Evolutionary conservation across 768 basidiomycete species (phyloP), one percentile per base, ranked within the genome.

Genomic region (Leccinum pellstonianum): DNA sequence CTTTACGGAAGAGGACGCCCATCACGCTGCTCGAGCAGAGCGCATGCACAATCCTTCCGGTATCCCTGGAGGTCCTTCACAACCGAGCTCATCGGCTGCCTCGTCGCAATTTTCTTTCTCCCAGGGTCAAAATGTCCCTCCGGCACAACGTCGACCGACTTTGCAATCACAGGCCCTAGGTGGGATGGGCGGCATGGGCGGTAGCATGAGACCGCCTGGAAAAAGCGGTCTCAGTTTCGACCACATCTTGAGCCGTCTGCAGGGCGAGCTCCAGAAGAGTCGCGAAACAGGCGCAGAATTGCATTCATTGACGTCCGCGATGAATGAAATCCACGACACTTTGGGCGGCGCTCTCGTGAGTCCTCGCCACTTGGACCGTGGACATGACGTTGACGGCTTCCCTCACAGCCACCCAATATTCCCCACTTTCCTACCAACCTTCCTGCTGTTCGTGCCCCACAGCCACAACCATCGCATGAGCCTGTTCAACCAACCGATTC

Each of bases 231-330:
- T 97, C 23, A 91, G 87, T 8, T 96, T 98, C 70, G 95, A 98
- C 67, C 91, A 95, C 66, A 93, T 98, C 55, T 77, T 98, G 49
- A 90, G 81, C 57, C 85, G 92, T 37, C 78, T 98, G 3, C 95
- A 98, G 71, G 86, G 87, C 63, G 95, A 98, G 71, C 84, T 98
- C n/a, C 89, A 91, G 76, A 97, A 96, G 77, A 94, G 92, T 68
- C 85, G 93, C 17, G 96, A 98, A 70, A 97, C 95, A 0, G 92
- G 93, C 14, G 80, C 87, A 1, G 95, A 98, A 69, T 79, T 99
- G 4, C 85, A 87, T 62, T 83, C 83, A 1, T 76, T 98, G 33
- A 88, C 84, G 15, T 83, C 83, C 12, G 81, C 90, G 4, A 92
- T 99, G 84, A 84, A 79, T 46, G 94, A 97, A n/a, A 91, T 98